These are phyloP conservation scores for Chrysanthemum makinoi DNA, from an alignment of 129 eudicot species.

Conservation along the genomic window DNA sequence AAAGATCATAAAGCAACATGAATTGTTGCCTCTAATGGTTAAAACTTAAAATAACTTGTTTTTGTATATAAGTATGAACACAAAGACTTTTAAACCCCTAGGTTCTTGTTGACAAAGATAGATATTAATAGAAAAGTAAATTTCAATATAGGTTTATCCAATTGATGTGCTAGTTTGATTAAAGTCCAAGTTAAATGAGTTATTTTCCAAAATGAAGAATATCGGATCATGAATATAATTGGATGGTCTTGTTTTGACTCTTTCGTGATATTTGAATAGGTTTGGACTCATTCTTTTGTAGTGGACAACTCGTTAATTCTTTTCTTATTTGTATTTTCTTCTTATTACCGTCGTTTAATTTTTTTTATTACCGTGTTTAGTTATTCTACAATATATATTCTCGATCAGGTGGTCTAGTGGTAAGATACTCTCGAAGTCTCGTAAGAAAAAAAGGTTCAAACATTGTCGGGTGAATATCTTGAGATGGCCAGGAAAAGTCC, in stretches of 20 bases:
- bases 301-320: neutral
- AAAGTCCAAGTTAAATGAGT: constrained; percentile 5
- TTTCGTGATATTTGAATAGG: neutral
- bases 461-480: too few relatives aligned
- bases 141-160: neutral
- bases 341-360: neutral
- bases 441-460: too few relatives aligned
- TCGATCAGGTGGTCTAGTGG: too few relatives aligned
- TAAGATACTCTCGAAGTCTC: too few relatives aligned
- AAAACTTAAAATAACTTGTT: neutral
- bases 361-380: neutral
- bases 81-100: constrained; percentile 1
- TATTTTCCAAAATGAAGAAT: neutral
- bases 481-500: too few relatives aligned
- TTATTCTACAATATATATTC: too few relatives aligned
- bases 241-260: constrained; percentile 26
- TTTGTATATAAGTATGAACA: constrained; percentile 5
- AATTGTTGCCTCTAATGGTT: constrained; percentile 1
- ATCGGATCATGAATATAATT: neutral
- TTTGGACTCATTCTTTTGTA: constrained; percentile 11
- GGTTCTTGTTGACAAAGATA: constrained; percentile 4
- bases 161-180: neutral
- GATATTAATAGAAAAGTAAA: neutral
- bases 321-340: constrained; percentile 2
- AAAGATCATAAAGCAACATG: neutral